Percentiles rank a stretch among this genome's conserved stretches.
phyloP scores from a whole-genome alignment of 768 basidiomycete species.

The Rhodotorula graminis region DNA sequence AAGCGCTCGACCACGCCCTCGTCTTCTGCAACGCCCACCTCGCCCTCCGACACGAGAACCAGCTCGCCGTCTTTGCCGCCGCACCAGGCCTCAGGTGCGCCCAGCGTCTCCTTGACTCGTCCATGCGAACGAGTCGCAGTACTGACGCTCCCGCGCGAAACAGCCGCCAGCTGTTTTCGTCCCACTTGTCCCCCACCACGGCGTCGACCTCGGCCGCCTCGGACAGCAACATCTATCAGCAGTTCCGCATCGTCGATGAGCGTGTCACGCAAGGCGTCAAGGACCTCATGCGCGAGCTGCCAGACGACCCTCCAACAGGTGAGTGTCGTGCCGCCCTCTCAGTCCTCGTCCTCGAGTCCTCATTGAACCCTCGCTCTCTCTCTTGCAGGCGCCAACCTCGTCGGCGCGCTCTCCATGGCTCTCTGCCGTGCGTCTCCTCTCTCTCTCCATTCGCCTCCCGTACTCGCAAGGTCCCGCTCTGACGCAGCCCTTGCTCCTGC shows the following conservation, averaged over 20 bases:
- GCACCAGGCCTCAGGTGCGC: conserved; percentile 72
- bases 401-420: conserved; percentile 84
- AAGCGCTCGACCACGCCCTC: conserved; percentile 78
- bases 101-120: neutral
- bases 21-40: conserved; percentile 91
- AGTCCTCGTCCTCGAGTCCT: neutral
- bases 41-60: conserved; percentile 83
- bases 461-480: neutral
- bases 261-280: conserved; percentile 61
- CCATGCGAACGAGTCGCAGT: neutral
- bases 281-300: conserved; percentile 53
- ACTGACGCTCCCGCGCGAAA: conserved; percentile 66
- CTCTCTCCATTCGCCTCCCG: too few relatives aligned
- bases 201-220: conserved; percentile 11
- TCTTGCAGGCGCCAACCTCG: conserved; percentile 53
- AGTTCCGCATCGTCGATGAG: conserved; percentile 72
- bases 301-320: conserved; percentile 41
- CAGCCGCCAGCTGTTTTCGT: conserved; percentile 33
- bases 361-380: neutral
- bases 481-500: conserved; percentile 44
- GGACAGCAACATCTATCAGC: conserved; percentile 76
- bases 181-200: conserved; percentile 17
- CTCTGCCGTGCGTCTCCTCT: conserved; percentile 65
- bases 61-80: conserved; percentile 85
- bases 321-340: neutral